These are phyloP conservation scores for Coprinopsis sp. DNA, from an alignment of 768 basidiomycete genomes.

Conservation along the genomic window DNA sequence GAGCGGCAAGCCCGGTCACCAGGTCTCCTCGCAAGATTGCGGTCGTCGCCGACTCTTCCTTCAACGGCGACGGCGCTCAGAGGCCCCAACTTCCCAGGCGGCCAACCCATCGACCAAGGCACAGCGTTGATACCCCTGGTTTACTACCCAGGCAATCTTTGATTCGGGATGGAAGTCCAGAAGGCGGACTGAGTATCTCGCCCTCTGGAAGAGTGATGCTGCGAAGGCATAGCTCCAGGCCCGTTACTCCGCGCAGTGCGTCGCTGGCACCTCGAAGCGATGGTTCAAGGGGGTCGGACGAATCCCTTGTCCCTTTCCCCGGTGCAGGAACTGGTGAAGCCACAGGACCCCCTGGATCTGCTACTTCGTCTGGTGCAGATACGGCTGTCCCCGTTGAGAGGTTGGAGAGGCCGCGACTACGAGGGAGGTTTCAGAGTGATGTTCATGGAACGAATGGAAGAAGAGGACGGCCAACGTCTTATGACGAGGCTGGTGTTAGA, in stretches of 20 bases:
- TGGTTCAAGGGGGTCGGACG: constrained; percentile 25
- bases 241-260: constrained; percentile 31
- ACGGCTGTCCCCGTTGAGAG: constrained; percentile 32
- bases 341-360: constrained; percentile 27
- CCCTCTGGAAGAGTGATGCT: constrained; percentile 42
- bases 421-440: constrained; percentile 73
- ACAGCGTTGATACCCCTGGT: constrained; percentile 52
- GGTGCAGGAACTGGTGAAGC: constrained; percentile 50
- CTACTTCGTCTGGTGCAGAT: constrained; percentile 36
- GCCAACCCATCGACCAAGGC: constrained; percentile 59
- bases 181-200: constrained; percentile 35
- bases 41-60: constrained; percentile 42
- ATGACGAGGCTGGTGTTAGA: constrained; percentile 59
- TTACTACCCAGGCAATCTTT: constrained; percentile 44
- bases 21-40: constrained; percentile 53
- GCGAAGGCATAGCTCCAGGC: constrained; percentile 57
- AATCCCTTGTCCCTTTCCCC: constrained; percentile 60
- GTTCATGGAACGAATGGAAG: constrained; percentile 52
- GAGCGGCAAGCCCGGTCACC: constrained; percentile 26
- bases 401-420: constrained; percentile 38
- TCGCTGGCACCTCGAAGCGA: constrained; percentile 28
- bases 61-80: constrained; percentile 39
- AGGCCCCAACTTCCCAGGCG: constrained; percentile 52
- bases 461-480: constrained; percentile 58
- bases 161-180: constrained; percentile 56